Base-by-base conservation (phyloP, 306 rosid genomes). In the Trichosanthes truncata region DNA sequence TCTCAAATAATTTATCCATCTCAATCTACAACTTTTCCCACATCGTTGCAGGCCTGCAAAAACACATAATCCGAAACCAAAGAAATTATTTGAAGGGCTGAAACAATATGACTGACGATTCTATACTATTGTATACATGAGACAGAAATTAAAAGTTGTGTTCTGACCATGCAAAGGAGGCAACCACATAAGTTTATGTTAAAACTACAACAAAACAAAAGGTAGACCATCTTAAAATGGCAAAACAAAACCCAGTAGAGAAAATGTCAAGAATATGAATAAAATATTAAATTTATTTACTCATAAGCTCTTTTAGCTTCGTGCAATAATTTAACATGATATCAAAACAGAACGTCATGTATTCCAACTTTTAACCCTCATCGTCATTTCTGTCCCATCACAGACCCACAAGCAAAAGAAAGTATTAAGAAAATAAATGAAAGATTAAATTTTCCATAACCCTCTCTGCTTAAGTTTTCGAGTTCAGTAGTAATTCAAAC, bases 1-100 rank as follows among this genome's bases (percentile, higher is more conserved):
- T 84, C 99, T 91, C 25, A 95, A 83, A 84, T 95, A 95, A 80
- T 95, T 95, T 81, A 93, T 95, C 99, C 99, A 95, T 88, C 99
- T 89, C 21, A 93, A 79, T 73, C 99, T 89, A 83, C 97, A 95
- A 83, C 99, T 95, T 86, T 95, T 95, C 60, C 99, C 99, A 80
- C 99, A 95, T 79, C 97, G 90, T 35, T 95, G 94, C 1, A 95
- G 77, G 14, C 97, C 98, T 92, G 38, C 52, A 77, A 73, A n/a
- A 21, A 45, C 25, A 25, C 8, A 10, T 9, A 77, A 23, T 5
- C 3, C 12, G 33, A 20, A 52, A 35, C 13, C 49, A 12, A 9
- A 66, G 0, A 10, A 18, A 36, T 66, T 36, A 66, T 36, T 18
- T 0, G 14, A 63, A 35, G 13, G 1, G 6, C 0, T 17, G 23